These are phyloP conservation scores for Cryptosporidium viatorum DNA, from an alignment of 169 alveolate species.

Conservation along the genomic window DNA sequence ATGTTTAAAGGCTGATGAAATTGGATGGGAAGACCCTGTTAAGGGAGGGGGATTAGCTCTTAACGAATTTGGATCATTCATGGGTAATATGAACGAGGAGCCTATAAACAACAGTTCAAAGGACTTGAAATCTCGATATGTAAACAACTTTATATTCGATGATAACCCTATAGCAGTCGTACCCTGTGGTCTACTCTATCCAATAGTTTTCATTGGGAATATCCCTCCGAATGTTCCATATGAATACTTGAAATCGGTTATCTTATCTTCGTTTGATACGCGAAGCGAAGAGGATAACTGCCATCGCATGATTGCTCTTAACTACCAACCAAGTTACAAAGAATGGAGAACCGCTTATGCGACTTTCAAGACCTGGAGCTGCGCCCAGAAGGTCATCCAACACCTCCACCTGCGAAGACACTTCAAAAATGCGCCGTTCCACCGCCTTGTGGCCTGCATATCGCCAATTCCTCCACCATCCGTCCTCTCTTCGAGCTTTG, in stretches of 20 bases:
- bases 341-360: conserved; percentile 83
- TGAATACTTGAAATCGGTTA: conserved; percentile 78
- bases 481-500: conserved; percentile 70
- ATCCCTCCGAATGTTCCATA: conserved; percentile 83
- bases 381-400: conserved; percentile 80
- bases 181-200: conserved; percentile 74
- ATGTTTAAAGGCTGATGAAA: conserved; percentile 45
- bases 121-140: not conserved
- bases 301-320: conserved; percentile 71
- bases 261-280: conserved; percentile 40
- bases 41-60: conserved; percentile 16
- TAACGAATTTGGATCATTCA: conserved; percentile 66
- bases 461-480: conserved; percentile 80
- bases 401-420: conserved; percentile 77
- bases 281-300: conserved; percentile 51
- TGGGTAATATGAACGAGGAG: conserved; percentile 39
- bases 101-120: conserved; percentile 21
- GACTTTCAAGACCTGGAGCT: conserved; percentile 77
- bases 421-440: conserved; percentile 81
- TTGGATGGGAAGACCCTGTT: conserved; percentile 38
- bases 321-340: conserved; percentile 79
- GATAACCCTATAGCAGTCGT: conserved; percentile 67
- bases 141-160: conserved; percentile 36
- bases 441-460: conserved; percentile 78
- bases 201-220: conserved; percentile 82